Evolutionary conservation across 2,329 filamentous ascomycete genomes (phyloP).

Genomic region (Cladosporium oxysporum): DNA sequence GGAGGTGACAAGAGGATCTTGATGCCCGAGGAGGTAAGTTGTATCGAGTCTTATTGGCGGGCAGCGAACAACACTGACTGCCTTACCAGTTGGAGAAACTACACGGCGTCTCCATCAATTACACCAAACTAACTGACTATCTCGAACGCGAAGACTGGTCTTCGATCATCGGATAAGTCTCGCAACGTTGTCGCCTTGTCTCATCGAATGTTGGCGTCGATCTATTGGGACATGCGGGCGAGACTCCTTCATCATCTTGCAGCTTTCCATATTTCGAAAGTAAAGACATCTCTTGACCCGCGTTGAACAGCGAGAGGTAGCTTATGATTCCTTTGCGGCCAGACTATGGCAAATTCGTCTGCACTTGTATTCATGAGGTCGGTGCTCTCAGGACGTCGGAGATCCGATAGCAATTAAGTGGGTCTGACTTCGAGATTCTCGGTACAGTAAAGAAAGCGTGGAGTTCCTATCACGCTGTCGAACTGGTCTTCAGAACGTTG

Average conservation of each 20-base stretch:
- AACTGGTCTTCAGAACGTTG: background rate
- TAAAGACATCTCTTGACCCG: background rate
- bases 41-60: background rate
- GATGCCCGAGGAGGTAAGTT: constrained; percentile 13
- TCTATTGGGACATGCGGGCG: background rate
- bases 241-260: background rate
- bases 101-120: background rate
- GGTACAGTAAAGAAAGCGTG: background rate
- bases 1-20: constrained; percentile 7
- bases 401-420: background rate
- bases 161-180: background rate
- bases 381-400: background rate
- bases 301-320: background rate
- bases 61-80: background rate
- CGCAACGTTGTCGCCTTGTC: background rate
- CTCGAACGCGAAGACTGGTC: constrained; percentile 11
- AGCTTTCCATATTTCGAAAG: background rate
- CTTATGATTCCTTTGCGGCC: background rate
- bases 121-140: constrained; percentile 9
- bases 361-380: background rate
- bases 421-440: background rate
- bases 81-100: background rate
- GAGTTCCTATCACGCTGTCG: background rate
- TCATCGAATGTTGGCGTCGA: background rate
- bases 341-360: background rate